phyloP scores from a whole-genome alignment of 1,284 basidiomycete genomes.

The Termitomyces sp. region DNA sequence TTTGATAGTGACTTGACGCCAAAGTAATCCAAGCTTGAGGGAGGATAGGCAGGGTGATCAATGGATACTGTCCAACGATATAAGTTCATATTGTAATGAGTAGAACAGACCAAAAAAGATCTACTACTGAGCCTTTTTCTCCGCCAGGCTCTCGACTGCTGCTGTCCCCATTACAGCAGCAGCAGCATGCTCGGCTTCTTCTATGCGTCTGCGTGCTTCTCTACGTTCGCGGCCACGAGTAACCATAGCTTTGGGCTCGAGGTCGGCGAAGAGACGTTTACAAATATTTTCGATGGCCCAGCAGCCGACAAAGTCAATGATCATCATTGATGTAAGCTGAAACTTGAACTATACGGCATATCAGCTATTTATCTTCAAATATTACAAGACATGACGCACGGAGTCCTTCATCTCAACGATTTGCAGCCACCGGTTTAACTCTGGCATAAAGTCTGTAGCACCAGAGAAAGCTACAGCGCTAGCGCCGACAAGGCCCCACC shows the following conservation, averaged over 20 bases:
- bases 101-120: not conserved
- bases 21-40: not conserved
- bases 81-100: not conserved
- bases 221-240: constrained; percentile 75
- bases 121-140: constrained; percentile 24
- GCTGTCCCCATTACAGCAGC: constrained; percentile 5
- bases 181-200: constrained; percentile 20
- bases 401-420: constrained; percentile 83
- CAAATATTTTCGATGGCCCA: constrained; percentile 80
- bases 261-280: constrained; percentile 85
- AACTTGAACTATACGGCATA: constrained; percentile 64
- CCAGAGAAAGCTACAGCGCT: constrained; percentile 89
- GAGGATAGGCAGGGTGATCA: not conserved
- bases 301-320: constrained; percentile 85
- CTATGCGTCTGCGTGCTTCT: constrained; percentile 39
- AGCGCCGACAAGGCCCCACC: constrained; percentile 85
- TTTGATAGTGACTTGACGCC: not conserved
- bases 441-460: constrained; percentile 90
- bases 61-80: not conserved
- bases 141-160: constrained; percentile 9
- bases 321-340: constrained; percentile 75
- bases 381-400: constrained; percentile 42
- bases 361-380: not conserved
- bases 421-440: constrained; percentile 95
- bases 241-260: constrained; percentile 83